A percentile compares a stretch with the other conserved stretches of the same genome.
Evolutionary conservation across 371 early-diverging fungal genomes (phyloP).

Genomic region (Mucor velutinosus): DNA sequence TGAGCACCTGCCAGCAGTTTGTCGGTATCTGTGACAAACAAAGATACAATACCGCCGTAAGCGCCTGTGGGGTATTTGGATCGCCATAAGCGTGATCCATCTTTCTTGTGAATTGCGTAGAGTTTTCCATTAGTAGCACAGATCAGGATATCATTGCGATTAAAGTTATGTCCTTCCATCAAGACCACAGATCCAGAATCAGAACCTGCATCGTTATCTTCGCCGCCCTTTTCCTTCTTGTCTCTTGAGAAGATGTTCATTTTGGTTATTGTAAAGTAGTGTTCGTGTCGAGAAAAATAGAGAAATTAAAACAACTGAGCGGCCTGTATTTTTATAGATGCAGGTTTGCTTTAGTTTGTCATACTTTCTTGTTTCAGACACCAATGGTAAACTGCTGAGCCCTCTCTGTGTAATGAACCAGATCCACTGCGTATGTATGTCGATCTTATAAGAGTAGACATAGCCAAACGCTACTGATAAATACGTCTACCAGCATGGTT

Average conservation of each 20-base stretch:
- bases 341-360: neutral
- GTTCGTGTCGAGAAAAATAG: neutral
- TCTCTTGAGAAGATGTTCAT: neutral
- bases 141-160: constrained; percentile 11
- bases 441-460: neutral
- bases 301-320: neutral
- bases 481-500: too few species aligned
- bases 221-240: constrained; percentile 4
- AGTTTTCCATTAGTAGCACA: constrained; percentile 14
- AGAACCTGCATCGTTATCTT: constrained; percentile 1
- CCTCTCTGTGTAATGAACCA: neutral
- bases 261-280: neutral
- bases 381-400: neutral
- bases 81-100: constrained; percentile 9
- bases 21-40: constrained; percentile 34
- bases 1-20: constrained; percentile 22
- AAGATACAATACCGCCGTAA: constrained; percentile 25
- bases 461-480: too few species aligned
- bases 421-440: neutral
- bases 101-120: constrained; percentile 14
- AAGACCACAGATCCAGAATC: constrained; percentile 5
- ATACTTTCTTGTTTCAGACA: neutral
- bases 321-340: neutral
- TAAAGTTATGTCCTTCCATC: constrained; percentile 1
- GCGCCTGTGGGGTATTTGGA: constrained; percentile 18